Base-by-base conservation (phyloP, 139 green algal genomes). In the Chlamydomonas asymmetrica region DNA sequence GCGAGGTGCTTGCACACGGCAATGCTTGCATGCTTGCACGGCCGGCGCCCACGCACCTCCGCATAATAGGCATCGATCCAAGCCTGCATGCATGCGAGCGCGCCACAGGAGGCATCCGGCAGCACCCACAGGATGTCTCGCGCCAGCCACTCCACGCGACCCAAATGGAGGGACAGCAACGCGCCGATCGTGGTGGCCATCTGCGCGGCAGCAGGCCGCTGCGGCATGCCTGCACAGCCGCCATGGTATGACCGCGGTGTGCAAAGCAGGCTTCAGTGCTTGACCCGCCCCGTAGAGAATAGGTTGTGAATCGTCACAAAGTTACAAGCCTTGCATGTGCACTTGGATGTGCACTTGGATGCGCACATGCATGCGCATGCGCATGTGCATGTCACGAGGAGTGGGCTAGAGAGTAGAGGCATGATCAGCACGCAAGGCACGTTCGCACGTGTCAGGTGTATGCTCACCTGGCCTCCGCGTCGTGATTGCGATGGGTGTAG, bases 111-210 rank as follows among this genome's bases (percentile, higher is more conserved):
- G 2, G 74, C 74, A 61, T 93, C 87, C 2, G 83, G 76, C 25
- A 92, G 60, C 65, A 94, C 43, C 90, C 90, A 94, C 20, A 93
- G 34, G 18, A 94, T 22, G 66, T 94, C 85, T 35, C 91, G 92
- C 18, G 85, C 82, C 62, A 94, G 69, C 90, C 90, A 94, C 13
- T 66, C 60, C 6, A 70, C 80, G 6, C n/a, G 10, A 2, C 40
- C n/a, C 66, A 94, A 59, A 65, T 93, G 80, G 41, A 88, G 39
- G 8, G 80, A 75, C 50, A 88, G 56, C 57, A 40, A 29, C 1
- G 67, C 74, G n/a, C 61, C 82, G 5, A 29, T 9, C 56, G 35
- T 43, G 66, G 71, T 48, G 5, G 34, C 54, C 66, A 74, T 37
- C 66, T 65, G 10, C 1, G 75, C 66, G 1, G 16, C 75, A 9